A percentile compares a stretch with the other conserved stretches of the same genome.
phyloP scores from a whole-genome alignment of 345 rosid species.

The Lepidium sativum region DNA sequence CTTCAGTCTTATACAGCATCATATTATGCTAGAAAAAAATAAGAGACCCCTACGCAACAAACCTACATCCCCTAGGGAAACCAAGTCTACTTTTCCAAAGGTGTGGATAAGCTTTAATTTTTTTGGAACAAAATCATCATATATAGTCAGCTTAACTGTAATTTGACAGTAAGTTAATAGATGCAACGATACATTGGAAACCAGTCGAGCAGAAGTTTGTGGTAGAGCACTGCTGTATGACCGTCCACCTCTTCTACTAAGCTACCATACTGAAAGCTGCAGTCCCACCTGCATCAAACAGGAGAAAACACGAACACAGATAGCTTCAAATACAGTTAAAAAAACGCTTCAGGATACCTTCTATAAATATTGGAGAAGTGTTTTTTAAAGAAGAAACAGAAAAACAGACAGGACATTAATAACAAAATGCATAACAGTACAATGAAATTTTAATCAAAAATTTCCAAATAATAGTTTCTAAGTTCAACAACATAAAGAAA shows the following conservation, averaged over 20 bases:
- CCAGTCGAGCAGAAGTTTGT: conserved; percentile 96
- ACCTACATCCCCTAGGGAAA: background rate
- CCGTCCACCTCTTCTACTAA: conserved; percentile 99
- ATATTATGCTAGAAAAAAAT: background rate
- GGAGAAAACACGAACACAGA: background rate
- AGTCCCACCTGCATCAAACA: conserved; percentile 80
- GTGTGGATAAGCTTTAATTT: background rate
- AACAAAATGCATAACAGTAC: background rate
- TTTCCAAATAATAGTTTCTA: background rate
- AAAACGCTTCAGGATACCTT: conserved; percentile 1
- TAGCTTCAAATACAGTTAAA: conserved; percentile 6
- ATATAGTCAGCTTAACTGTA: background rate
- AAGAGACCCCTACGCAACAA: background rate
- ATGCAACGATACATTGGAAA: conserved; percentile 60
- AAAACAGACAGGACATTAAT: background rate
- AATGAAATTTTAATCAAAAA: background rate
- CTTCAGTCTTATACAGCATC: background rate
- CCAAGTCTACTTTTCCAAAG: background rate
- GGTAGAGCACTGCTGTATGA: conserved; percentile 94
- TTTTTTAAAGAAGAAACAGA: background rate
- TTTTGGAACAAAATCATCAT: background rate
- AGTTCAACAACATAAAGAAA: background rate
- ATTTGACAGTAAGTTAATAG: background rate
- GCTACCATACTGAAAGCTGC: conserved; percentile 91
- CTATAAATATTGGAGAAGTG: background rate